Base-by-base conservation (phyloP, 2,329 filamentous ascomycete species). In the Ascomycota sp. region DNA sequence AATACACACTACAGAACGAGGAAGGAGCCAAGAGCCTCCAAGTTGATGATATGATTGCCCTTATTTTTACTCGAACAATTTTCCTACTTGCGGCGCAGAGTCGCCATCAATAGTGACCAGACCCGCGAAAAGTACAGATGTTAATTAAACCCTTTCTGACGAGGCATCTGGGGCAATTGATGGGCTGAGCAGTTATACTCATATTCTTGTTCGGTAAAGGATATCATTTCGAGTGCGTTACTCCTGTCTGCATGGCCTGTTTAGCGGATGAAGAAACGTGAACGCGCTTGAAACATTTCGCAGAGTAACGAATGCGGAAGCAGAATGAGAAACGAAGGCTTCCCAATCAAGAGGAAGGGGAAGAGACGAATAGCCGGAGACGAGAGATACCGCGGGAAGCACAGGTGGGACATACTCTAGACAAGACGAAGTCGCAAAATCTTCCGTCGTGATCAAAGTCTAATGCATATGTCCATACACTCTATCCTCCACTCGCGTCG, bases 401-500 rank as follows among this genome's bases (percentile, higher is more conserved):
- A 19, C 19, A 20, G 15, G 7, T 19, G 25, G 8, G 15, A 20
- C 4, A 25, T 25, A 3, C 24, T 19, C 25, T 10, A 20, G 13
- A 27, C 25, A 27, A 20, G 6, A 20, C 15, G 4, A 27, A 19
- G 10, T 27, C 11, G 13, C 25, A 15, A 27, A 15, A 26, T 7
- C 6, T 8, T 19, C 25, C 4, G 9, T 19, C 25, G 6, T 7
- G 27, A 3, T 37, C 30, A 40, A 25, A 93, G 56, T 37, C 80
- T 63, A 31, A 95, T 71, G 42, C 85, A 74, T 20, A 95, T 69
- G 51, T 93, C 83, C 52, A 98, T 65, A 50, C 85, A 94, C 33
- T 86, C 82, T 38, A 98, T 68, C 42, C 78, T 69, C 80, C 86
- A 92, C 51, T 94, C 85, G 43, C 78, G 71, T 51, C 71, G 70